Conservation (phyloP, 140 eudicot genomes). For the Flaveria floridana region DNA sequence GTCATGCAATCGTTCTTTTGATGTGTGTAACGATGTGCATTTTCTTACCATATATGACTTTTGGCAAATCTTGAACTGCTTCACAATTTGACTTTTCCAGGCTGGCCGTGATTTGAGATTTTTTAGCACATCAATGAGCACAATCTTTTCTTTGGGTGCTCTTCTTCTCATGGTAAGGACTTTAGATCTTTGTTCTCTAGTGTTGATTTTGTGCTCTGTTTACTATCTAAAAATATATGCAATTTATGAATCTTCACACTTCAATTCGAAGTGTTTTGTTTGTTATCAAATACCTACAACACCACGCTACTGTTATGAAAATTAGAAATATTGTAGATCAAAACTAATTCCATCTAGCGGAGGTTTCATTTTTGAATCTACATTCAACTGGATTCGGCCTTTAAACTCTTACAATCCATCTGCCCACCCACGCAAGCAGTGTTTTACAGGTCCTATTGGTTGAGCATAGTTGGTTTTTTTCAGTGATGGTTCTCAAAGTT, state of each 20-base stretch:
- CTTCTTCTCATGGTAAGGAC: constrained; percentile 65
- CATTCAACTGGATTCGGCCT: background rate
- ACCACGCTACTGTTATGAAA: background rate
- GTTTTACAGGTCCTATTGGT: background rate
- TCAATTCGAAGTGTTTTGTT: background rate
- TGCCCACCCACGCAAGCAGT: background rate
- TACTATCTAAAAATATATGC: background rate
- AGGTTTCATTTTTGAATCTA: background rate
- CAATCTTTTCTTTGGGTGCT: constrained; percentile 55
- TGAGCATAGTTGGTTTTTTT: background rate
- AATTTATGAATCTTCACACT: background rate
- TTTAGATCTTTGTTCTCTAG: constrained; percentile 17
- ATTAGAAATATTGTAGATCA: background rate
- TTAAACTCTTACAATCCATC: background rate
- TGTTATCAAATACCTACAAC: background rate
- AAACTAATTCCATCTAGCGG: background rate
- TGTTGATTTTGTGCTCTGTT: constrained; percentile 1
- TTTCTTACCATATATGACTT: background rate
- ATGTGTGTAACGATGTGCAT: background rate
- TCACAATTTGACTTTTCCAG: constrained; percentile 45
- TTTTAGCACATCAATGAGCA: constrained; percentile 74
- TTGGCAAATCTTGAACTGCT: background rate
- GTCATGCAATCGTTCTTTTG: constrained; percentile 1
- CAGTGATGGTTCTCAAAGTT: background rate
- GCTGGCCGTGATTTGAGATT: constrained; percentile 92